Conservation (phyloP, 2,329 filamentous ascomycete species). For the Dryadomyces quercus-mongolicae region DNA sequence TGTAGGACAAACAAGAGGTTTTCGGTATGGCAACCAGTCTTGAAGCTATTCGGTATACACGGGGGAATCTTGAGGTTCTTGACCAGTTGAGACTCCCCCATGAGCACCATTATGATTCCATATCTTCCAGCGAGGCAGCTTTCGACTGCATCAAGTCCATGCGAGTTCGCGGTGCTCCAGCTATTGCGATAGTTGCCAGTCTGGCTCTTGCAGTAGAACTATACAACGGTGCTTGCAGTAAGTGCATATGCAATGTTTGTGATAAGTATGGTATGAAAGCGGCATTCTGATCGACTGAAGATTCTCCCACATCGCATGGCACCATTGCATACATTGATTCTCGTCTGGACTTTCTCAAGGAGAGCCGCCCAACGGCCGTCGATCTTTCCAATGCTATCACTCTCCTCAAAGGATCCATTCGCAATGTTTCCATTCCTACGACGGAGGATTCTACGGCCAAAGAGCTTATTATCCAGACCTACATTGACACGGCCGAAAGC, state of each 20-base stretch:
- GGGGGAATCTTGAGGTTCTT: constrained; percentile 62
- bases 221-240: constrained; percentile 37
- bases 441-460: constrained; percentile 28
- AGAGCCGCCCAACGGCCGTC: constrained; percentile 85
- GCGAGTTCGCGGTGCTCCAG: constrained; percentile 73
- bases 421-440: constrained; percentile 30
- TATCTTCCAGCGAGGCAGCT: constrained; percentile 59
- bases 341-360: constrained; percentile 76
- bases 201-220: constrained; percentile 81
- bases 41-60: constrained; percentile 65
- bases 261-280: neutral
- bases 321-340: constrained; percentile 60
- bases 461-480: constrained; percentile 50
- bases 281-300: constrained; percentile 3
- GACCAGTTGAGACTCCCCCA: constrained; percentile 78
- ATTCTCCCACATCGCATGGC: constrained; percentile 35
- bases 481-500: constrained; percentile 68
- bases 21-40: constrained; percentile 31
- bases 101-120: constrained; percentile 63
- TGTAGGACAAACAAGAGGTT: neutral
- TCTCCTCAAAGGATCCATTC: constrained; percentile 58
- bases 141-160: constrained; percentile 76
- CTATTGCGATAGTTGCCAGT: constrained; percentile 95
- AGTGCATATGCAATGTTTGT: constrained; percentile 10
- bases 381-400: constrained; percentile 84